These are phyloP conservation scores for Pseudogymnoascus sp. DNA, from an alignment of 2,329 filamentous ascomycete genomes.

Conservation along the genomic window DNA sequence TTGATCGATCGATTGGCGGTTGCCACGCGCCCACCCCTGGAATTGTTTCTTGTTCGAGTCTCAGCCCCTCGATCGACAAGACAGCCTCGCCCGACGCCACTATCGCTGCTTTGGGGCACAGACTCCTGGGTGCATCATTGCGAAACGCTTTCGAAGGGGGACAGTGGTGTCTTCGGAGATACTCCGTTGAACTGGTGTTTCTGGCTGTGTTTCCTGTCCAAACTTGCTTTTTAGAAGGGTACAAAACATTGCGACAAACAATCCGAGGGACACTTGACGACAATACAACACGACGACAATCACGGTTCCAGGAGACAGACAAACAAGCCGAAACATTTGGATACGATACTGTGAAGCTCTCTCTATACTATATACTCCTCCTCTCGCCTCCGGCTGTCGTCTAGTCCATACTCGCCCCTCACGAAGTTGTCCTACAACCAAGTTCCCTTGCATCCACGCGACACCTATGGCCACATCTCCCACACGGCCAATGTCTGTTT, in stretches of 20 bases:
- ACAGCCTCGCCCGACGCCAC: background rate
- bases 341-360: background rate
- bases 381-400: background rate
- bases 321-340: background rate
- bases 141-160: background rate
- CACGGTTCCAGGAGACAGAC: background rate
- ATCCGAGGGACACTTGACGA: background rate
- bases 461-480: background rate
- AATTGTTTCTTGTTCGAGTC: background rate
- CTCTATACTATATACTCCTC: background rate
- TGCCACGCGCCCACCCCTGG: background rate
- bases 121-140: background rate
- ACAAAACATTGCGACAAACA: background rate
- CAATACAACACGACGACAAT: background rate
- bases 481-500: background rate
- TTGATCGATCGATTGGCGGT: background rate
- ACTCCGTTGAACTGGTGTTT: background rate
- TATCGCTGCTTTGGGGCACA: constrained; percentile 1
- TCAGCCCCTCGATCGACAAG: constrained; percentile 4
- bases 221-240: background rate
- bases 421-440: background rate
- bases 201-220: background rate
- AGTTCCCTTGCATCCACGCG: background rate
- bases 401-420: background rate
- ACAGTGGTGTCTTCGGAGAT: background rate